Percentiles rank a stretch among this genome's conserved stretches.
Conservation (phyloP, 306 rosid genomes). For the Arachis hypogaea region DNA sequence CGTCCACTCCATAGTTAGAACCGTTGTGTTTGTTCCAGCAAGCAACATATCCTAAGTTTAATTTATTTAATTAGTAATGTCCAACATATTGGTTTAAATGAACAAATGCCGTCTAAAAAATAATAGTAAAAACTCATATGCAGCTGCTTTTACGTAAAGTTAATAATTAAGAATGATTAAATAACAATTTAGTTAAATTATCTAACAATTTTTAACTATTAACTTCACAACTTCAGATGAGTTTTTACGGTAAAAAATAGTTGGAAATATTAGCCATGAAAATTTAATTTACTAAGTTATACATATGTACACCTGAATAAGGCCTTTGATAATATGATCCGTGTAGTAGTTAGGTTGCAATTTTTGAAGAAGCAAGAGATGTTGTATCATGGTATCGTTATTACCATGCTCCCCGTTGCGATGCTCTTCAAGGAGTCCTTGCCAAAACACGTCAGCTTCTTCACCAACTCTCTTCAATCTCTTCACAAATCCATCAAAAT, state of each 20-base stretch:
- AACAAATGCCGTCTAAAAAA: no score
- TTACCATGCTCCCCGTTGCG: conserved; percentile 31
- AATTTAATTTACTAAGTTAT: no score
- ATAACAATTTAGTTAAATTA: no score
- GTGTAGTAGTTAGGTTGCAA: conserved; percentile 34
- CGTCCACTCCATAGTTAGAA: conserved; percentile 44
- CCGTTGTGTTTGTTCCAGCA: conserved; percentile 45
- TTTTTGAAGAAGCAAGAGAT: conserved; percentile 46
- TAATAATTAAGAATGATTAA: no score
- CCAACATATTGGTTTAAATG: no score
- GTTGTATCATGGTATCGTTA: conserved; percentile 44
- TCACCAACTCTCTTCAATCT: conserved; percentile 23
- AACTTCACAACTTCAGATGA: no score
- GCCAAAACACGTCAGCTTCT: conserved; percentile 42
- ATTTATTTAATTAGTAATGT: no score
- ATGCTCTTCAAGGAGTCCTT: conserved; percentile 48
- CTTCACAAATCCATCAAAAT: conserved; percentile 26
- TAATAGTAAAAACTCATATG: no score
- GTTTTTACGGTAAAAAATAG: no score
- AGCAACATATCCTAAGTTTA: conserved; percentile 31
- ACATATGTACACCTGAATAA: conserved; percentile 34
- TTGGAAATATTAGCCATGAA: background rate
- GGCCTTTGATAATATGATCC: conserved; percentile 52
- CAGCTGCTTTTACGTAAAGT: background rate
- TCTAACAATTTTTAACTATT: no score